Percentiles rank a stretch among this genome's conserved stretches.
Evolutionary conservation across 257 asterid species (phyloP).

Genomic region (Oldenlandia corymbosa): DNA sequence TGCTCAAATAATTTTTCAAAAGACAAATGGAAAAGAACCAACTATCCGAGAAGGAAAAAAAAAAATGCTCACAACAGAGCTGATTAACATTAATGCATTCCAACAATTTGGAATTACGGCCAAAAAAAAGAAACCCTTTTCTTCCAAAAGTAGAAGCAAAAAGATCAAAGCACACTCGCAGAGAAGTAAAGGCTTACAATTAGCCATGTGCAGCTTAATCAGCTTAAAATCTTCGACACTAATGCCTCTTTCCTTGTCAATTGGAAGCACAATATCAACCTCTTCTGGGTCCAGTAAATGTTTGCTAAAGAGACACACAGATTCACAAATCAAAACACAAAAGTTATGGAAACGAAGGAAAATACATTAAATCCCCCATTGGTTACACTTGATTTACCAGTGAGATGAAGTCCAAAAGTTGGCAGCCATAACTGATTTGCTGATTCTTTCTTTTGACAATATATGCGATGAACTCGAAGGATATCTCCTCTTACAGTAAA

Average conservation of each 20-base stretch:
- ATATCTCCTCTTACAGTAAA: too few relatives aligned
- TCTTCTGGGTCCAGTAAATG: slow-evolving; percentile 78
- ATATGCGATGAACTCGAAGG: too few relatives aligned
- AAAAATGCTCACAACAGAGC: background rate
- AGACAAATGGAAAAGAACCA: too few relatives aligned
- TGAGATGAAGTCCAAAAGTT: slow-evolving; percentile 97
- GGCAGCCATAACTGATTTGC: slow-evolving; percentile 69
- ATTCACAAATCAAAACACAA: slow-evolving; percentile 3
- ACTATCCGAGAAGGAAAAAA: too few relatives aligned
- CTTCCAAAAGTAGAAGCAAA: too few relatives aligned
- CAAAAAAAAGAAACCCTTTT: too few relatives aligned
- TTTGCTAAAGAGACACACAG: slow-evolving; percentile 37
- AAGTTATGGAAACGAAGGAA: background rate
- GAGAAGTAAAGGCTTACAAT: slow-evolving; percentile 35
- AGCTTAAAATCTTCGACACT: slow-evolving; percentile 86
- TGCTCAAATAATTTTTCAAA: too few relatives aligned
- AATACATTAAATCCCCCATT: background rate
- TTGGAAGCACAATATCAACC: slow-evolving; percentile 66
- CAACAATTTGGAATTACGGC: too few relatives aligned
- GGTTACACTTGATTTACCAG: slow-evolving; percentile 37
- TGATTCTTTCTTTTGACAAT: too few relatives aligned
- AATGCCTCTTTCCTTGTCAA: slow-evolving; percentile 78
- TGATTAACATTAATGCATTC: background rate
- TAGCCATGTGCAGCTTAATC: slow-evolving; percentile 76
- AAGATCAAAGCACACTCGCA: background rate